A percentile compares a stretch with the other conserved stretches of the same genome.
These are phyloP conservation scores for Phytophthora europaea DNA, from an alignment of 352 stramenopile genomes.

Conservation along the genomic window DNA sequence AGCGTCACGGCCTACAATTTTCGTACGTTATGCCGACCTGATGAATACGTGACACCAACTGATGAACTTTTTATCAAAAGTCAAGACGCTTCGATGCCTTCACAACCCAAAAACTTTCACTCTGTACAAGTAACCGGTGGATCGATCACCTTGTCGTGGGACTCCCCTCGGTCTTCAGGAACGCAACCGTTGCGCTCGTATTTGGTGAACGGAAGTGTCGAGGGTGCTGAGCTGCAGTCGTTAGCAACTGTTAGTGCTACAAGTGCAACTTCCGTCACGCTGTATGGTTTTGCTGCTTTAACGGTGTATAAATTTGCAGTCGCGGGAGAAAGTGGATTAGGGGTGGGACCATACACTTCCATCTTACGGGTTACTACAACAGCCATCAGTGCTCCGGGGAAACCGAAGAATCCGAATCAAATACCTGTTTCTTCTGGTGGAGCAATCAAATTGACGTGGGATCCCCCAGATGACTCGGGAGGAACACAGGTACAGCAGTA, in stretches of 20 bases:
- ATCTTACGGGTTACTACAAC: slow-evolving; percentile 43
- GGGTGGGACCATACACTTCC: slow-evolving; percentile 47
- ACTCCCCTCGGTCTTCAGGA: slow-evolving; percentile 51
- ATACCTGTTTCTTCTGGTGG: slow-evolving; percentile 48
- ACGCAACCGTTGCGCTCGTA: slow-evolving; percentile 43
- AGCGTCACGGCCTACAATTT: slow-evolving; percentile 58
- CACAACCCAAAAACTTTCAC: slow-evolving; percentile 51
- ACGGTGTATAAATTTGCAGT: slow-evolving; percentile 50
- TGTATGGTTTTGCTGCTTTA: slow-evolving; percentile 41
- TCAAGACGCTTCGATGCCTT: slow-evolving; percentile 45
- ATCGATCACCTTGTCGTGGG: slow-evolving; percentile 55
- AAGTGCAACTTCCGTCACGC: slow-evolving; percentile 12
- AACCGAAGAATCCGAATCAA: slow-evolving; percentile 46
- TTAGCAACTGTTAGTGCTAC: slow-evolving; percentile 30
- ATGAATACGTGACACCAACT: slow-evolving; percentile 35
- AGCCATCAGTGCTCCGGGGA: slow-evolving; percentile 34
- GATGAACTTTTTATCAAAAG: slow-evolving; percentile 53
- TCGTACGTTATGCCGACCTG: slow-evolving; percentile 45
- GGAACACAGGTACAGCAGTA: slow-evolving; percentile 53
- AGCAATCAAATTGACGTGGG: slow-evolving; percentile 50
- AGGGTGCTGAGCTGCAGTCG: background rate
- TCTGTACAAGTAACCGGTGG: slow-evolving; percentile 45
- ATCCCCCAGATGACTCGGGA: slow-evolving; percentile 47
- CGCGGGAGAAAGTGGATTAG: slow-evolving; percentile 48
- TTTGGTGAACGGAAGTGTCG: slow-evolving; percentile 26